Evolutionary conservation across 163 green algal species (phyloP), one percentile per base, ranked within the genome.

Genomic region (Scenedesmus sp.): DNA sequence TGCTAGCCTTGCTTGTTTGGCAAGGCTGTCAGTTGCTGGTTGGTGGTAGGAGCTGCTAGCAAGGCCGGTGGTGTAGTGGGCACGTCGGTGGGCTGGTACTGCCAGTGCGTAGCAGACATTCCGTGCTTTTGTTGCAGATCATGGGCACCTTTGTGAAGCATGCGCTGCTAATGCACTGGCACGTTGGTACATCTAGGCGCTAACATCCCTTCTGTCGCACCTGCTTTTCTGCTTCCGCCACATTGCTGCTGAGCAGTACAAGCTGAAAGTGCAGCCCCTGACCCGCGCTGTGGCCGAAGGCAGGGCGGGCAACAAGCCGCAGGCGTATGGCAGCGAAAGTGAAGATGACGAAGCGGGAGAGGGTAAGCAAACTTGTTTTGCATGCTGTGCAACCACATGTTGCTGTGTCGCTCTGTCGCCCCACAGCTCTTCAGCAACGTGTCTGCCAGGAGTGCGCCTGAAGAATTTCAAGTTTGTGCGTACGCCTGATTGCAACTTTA

Each of bases 231-330:
- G 57, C 83, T 88, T 23, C 83, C 59, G 83, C 52, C 54, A 6
- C 26, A 73, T 4, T 64, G 12, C 26, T 82, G 20, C 66, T 70
- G n/a, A 13, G 4, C 87, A 91, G 87, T 26, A 81, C 54, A 91
- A 91, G 73, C 73, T 91, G 52, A 13, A 57, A n/a, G 94, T 97
- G 84, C 84, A 90, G 52, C 94, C 95, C 60, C 59, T 94, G 46
- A 97, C 94, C 15, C 88, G 94, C 4, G 88, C 88, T 66, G 46
- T 86, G 12, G 88, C 88, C 56, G 88, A 88, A 46, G 59, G 56
- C 5, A 64, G 88, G 34, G 73, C 67, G 18, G 74, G 34, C 86
- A 83, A 13, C 20, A 67, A 82, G 86, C 26, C 55, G 7, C 52
- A 46, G 1, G 16, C 59, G 20, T 73, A 56, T 46, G 57, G 9